Evolutionary conservation across 2,329 filamentous ascomycete species (phyloP).

Genomic region (Colletotrichum liriopes): DNA sequence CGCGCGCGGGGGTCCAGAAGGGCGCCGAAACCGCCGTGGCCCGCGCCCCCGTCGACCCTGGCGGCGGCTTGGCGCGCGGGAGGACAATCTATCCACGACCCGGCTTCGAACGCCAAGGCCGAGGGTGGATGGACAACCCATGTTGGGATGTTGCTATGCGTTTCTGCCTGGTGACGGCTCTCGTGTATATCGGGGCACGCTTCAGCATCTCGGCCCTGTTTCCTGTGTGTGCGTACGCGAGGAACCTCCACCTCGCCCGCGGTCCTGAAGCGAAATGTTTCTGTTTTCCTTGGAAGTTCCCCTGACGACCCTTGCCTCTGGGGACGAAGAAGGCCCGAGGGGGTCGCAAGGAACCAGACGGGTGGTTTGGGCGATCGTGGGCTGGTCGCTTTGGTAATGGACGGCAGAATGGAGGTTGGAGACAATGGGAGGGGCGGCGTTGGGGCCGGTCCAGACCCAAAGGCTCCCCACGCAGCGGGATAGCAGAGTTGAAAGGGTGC

Average conservation of each 20-base stretch:
- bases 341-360: neutral
- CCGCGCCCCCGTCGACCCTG: neutral
- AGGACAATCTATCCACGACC: conserved; percentile 22
- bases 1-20: neutral
- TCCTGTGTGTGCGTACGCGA: neutral
- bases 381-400: neutral
- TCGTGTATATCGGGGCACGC: neutral
- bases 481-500: neutral
- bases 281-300: neutral
- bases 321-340: neutral
- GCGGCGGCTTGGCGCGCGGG: neutral
- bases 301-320: neutral
- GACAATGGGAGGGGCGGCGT: neutral
- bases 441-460: neutral
- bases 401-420: neutral
- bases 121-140: neutral
- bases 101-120: conserved; percentile 15
- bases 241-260: neutral
- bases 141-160: neutral
- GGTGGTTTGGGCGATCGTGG: neutral
- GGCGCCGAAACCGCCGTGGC: neutral
- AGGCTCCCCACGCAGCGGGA: neutral
- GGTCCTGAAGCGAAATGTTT: conserved; percentile 13
- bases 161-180: neutral
- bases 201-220: neutral